Percentiles rank a stretch among this genome's conserved stretches.
phyloP scores from a whole-genome alignment of 2,329 filamentous ascomycete genomes.

The Tolypocladium endophyticum region DNA sequence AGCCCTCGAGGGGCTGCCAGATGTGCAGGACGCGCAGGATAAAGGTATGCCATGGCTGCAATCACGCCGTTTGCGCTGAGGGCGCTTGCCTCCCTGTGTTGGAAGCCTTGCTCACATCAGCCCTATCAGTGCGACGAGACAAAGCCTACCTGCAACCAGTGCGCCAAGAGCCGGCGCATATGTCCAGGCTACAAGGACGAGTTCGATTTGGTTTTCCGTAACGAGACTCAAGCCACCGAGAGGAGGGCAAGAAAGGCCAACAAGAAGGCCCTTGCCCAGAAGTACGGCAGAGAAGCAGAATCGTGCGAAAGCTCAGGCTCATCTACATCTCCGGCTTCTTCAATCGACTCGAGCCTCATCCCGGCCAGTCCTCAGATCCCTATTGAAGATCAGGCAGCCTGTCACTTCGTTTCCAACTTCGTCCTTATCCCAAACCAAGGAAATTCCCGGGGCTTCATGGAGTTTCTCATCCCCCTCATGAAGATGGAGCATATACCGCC shows the following conservation, averaged over 20 bases:
- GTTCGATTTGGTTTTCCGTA: conserved; percentile 62
- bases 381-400: conserved; percentile 43
- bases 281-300: conserved; percentile 15
- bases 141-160: conserved; percentile 56
- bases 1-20: conserved; percentile 59
- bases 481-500: conserved; percentile 29
- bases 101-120: not conserved
- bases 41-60: conserved; percentile 41
- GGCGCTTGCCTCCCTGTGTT: not conserved
- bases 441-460: conserved; percentile 44
- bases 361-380: conserved; percentile 29
- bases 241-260: conserved; percentile 47
- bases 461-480: conserved; percentile 47
- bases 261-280: conserved; percentile 33
- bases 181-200: conserved; percentile 62
- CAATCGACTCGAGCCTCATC: conserved; percentile 6
- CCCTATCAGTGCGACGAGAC: conserved; percentile 51
- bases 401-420: conserved; percentile 52
- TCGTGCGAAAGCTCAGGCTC: conserved; percentile 6
- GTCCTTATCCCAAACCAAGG: conserved; percentile 41
- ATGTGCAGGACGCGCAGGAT: conserved; percentile 65
- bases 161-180: conserved; percentile 49
- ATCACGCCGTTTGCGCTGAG: not conserved
- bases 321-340: conserved; percentile 6
- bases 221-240: conserved; percentile 60